Percentiles rank a stretch among this genome's conserved stretches.
Evolutionary conservation across 129 eudicot genomes (phyloP).

Genomic region (Dittrichia graveolens): DNA sequence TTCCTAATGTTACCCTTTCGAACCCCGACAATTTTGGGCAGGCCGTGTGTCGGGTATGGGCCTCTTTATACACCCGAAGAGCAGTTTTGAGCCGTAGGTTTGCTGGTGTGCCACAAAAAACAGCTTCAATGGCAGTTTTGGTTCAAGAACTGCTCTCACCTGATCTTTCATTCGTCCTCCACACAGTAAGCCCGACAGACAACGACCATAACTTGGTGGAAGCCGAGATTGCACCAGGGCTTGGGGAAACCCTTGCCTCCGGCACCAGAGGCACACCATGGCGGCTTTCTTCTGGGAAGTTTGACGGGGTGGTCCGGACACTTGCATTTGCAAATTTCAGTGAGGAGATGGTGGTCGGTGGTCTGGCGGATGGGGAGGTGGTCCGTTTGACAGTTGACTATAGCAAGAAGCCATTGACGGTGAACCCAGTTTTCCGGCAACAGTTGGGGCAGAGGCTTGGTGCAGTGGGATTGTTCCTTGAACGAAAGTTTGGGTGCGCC

Average conservation of each 20-base stretch:
- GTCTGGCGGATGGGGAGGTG: constrained; percentile 78
- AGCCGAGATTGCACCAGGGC: constrained; percentile 91
- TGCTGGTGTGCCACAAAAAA: constrained; percentile 76
- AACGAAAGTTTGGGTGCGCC: constrained; percentile 74
- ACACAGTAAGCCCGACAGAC: constrained; percentile 85
- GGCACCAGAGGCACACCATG: constrained; percentile 96
- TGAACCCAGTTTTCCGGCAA: constrained; percentile 68
- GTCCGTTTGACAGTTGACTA: constrained; percentile 66
- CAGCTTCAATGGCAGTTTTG: constrained; percentile 74
- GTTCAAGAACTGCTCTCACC: constrained; percentile 96
- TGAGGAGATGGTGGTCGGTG: constrained; percentile 78
- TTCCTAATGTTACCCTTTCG: constrained; percentile 86
- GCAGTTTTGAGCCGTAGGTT: constrained; percentile 90
- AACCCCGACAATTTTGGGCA: constrained; percentile 60
- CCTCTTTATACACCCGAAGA: constrained; percentile 85
- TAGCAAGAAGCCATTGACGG: constrained; percentile 81
- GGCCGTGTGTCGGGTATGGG: constrained; percentile 89
- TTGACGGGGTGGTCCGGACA: constrained; percentile 68
- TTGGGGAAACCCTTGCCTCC: constrained; percentile 83
- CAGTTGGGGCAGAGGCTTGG: constrained; percentile 83
- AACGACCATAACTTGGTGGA: constrained; percentile 56
- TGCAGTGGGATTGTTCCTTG: constrained; percentile 78
- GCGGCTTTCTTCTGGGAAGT: constrained; percentile 75
- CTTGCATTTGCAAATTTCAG: constrained; percentile 91
- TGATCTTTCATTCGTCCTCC: constrained; percentile 81